Evolutionary conservation across 106 monocot species (phyloP), one percentile per base, ranked within the genome.

Genomic region (Dendrobium catenatum): DNA sequence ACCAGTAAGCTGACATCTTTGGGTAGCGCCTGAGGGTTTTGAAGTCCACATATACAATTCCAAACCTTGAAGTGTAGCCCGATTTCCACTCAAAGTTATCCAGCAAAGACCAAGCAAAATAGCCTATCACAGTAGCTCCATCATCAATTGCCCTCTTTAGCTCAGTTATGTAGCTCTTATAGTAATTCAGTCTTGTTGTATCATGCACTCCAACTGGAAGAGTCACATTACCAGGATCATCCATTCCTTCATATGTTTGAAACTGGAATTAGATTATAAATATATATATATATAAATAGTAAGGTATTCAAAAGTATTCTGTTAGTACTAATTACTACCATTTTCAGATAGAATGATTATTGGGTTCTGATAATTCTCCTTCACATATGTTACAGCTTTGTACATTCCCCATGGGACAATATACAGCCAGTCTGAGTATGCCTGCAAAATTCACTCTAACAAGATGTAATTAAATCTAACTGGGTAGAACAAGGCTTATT

Each of bases 391-490:
- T 54, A 99, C 80, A n/a, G 95, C 88, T 83, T 95, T 99, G 86
- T 93, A 91, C 82, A 99, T 88, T 44, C 98, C 98, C 95, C 95
- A 95, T 79, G 98, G 98, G 24, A 99, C 98, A 58, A 99, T 95
- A 77, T 95, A 95, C 64, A 99, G 93, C 98, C 98, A 99, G 0
- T 83, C 40, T 3, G 98, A 99, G 77, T 95, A 8, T 55, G 98
- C 98, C 98, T 98, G 88, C 64, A 66, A 66, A 66, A 37, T 37
- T 37, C 37, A 37, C 37, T 37, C 37, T 37, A 37, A 37, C 37
- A 37, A 37, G 37, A 37, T 37, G 37, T 26, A 26, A 26, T 26
- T 26, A 26, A 26, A 26, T 26, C 26, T 26, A 26, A 26, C 26
- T 26, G 26, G 26, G 26, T 26, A 26, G 26, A 26, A 26, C 26